Evolutionary conservation across 2,329 filamentous ascomycete genomes (phyloP).

Genomic region (Geoglossum cookeanum): DNA sequence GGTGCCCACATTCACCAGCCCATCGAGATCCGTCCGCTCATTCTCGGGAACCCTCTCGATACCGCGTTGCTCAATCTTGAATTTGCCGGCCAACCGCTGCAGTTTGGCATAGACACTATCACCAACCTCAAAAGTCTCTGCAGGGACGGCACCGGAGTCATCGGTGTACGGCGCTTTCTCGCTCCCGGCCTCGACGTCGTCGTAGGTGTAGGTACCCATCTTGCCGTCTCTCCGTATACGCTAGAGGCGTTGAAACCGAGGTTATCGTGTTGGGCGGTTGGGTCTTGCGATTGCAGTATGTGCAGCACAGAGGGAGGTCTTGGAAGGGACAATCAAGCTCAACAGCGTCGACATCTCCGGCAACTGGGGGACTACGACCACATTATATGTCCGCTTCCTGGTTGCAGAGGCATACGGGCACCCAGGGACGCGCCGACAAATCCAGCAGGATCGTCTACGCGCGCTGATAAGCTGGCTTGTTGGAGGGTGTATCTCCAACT

Average conservation of each 20-base stretch:
- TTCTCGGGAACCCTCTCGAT: constrained; percentile 56
- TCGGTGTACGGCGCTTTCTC: constrained; percentile 14
- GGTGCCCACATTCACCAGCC: constrained; percentile 47
- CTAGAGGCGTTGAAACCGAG: no score
- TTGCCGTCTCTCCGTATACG: neutral
- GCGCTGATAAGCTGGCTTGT: neutral
- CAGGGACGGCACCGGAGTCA: constrained; percentile 31
- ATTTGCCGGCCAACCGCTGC: constrained; percentile 42
- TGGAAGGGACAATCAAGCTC: no score
- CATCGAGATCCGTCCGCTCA: constrained; percentile 42
- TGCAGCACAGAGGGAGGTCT: no score
- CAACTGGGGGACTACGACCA: no score
- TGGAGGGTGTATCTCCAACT: neutral
- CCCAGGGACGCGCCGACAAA: neutral
- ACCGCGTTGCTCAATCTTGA: constrained; percentile 53
- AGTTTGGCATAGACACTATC: constrained; percentile 35
- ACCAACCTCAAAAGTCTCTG: constrained; percentile 39
- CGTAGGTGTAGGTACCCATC: neutral
- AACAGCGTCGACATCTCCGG: no score
- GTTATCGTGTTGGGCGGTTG: neutral
- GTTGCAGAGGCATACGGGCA: neutral
- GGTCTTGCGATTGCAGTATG: no score
- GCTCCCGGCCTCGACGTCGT: constrained; percentile 8
- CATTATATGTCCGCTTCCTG: no score
- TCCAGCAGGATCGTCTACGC: neutral